Base-by-base conservation (phyloP, 257 asterid genomes). In the Fraxinus cuspidata region DNA sequence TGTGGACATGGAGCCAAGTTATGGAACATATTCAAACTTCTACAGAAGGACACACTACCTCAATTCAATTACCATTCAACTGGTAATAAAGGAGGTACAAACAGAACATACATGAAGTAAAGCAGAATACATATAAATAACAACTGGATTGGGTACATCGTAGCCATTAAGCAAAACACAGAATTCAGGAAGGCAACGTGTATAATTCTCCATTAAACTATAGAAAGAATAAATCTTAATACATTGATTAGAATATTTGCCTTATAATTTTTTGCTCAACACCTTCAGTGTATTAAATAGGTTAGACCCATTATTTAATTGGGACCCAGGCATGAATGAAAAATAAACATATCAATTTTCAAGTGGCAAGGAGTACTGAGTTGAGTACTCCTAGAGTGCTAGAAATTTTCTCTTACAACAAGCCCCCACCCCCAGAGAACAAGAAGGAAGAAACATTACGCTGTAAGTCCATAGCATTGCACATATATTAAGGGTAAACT, bases 1-100 rank as follows among this genome's bases (percentile, higher is more conserved):
- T 80, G 58, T 44, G 21, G 49, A 49, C 16, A 70, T 40, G 35
- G 32, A 74, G 51, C 44, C 21, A 51, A 28, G 37, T 51, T 28
- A 70, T 71, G 67, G 23, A 74, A 37, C 73, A 66, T 32, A 70
- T 56, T 70, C 64, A 29, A 64, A 37, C 63, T 19, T 29, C 23
- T 34, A 49, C 40, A 68, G 74, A 64, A 12, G 18, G 70, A 32
- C 53, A 19, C 34, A 1, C 35, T 58, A 53, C 66, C 29, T n/a
- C 56, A 40, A 51, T 12, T 29, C 19, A 40, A 71, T 71, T 38
- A 21, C n/a, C 23, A 42, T 16, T 13, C 63, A 21, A 40, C 75
- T 25, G 15, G 28, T 27, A 15, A 72, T 72, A 72, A 42, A 15
- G 75, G 27, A 35, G 13, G 10, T 38, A 13, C 32, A 38, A 65